A percentile compares a stretch with the other conserved stretches of the same genome.
Evolutionary conservation across 306 rosid genomes (phyloP).

Genomic region (Prunus campanulata): DNA sequence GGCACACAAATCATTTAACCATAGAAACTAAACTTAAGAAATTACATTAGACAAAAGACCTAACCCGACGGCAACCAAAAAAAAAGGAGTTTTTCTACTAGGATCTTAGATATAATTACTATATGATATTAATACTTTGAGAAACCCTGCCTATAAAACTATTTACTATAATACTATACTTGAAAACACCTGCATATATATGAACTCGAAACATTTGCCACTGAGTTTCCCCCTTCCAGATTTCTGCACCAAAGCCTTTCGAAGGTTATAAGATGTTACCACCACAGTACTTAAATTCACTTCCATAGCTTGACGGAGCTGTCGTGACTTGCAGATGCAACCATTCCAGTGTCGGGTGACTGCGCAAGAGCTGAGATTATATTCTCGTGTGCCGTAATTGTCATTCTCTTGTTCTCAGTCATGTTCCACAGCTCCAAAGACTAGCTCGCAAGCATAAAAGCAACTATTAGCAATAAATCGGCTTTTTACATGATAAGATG

Average conservation of each 20-base stretch:
- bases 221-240: neutral
- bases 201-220: neutral
- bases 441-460: constrained; percentile 34
- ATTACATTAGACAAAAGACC: neutral
- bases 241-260: constrained; percentile 16
- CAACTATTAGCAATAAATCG: neutral
- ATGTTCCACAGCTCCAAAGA: constrained; percentile 87
- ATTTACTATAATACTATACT: neutral
- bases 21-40: neutral
- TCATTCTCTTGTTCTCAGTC: constrained; percentile 80
- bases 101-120: neutral
- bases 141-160: neutral
- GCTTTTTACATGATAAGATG: neutral
- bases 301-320: constrained; percentile 89
- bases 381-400: constrained; percentile 70
- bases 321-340: constrained; percentile 90
- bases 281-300: constrained; percentile 25
- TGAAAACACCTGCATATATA: neutral
- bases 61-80: neutral
- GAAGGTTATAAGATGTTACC: constrained; percentile 19
- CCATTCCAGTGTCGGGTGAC: constrained; percentile 75
- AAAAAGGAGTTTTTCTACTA: neutral
- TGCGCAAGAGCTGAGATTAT: constrained; percentile 79
- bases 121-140: neutral
- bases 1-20: neutral